Percentiles rank a stretch among this genome's conserved stretches.
Evolutionary conservation across 2,329 filamentous ascomycete genomes (phyloP).

Genomic region (Penicillium aurantiogriseum): DNA sequence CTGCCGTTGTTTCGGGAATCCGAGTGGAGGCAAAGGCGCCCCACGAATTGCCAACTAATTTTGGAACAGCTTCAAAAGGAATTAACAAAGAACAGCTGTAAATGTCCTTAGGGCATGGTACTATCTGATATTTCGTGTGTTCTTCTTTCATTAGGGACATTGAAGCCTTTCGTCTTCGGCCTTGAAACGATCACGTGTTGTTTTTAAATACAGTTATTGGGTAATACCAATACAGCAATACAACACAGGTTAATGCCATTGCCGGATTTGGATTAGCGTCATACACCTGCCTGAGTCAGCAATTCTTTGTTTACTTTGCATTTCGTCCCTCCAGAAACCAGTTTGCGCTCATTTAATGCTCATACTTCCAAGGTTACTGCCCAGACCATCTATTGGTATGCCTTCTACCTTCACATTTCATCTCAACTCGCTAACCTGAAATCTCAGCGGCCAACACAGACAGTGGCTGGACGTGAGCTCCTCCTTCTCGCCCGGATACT

Average conservation of each 20-base stretch:
- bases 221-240: constrained; percentile 11
- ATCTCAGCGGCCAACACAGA: constrained; percentile 12
- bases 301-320: constrained; percentile 33
- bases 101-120: neutral
- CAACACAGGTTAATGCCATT: constrained; percentile 3
- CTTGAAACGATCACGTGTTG: neutral
- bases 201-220: neutral
- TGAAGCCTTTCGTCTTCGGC: neutral
- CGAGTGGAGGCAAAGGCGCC: constrained; percentile 10
- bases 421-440: neutral
- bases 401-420: neutral
- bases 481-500: constrained; percentile 23
- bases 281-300: constrained; percentile 29
- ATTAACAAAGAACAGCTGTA: neutral
- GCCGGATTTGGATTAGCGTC: constrained; percentile 10
- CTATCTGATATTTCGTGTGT: neutral
- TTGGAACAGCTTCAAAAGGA: neutral
- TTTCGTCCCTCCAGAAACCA: constrained; percentile 14
- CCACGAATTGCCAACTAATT: constrained; percentile 7
- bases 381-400: constrained; percentile 8
- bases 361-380: neutral
- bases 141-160: neutral
- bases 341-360: constrained; percentile 8
- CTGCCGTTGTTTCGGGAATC: constrained; percentile 20
- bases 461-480: constrained; percentile 27